A percentile compares a stretch with the other conserved stretches of the same genome.
Evolutionary conservation across 495 filamentous ascomycete genomes (phyloP).

Genomic region (Neurospora sp.): DNA sequence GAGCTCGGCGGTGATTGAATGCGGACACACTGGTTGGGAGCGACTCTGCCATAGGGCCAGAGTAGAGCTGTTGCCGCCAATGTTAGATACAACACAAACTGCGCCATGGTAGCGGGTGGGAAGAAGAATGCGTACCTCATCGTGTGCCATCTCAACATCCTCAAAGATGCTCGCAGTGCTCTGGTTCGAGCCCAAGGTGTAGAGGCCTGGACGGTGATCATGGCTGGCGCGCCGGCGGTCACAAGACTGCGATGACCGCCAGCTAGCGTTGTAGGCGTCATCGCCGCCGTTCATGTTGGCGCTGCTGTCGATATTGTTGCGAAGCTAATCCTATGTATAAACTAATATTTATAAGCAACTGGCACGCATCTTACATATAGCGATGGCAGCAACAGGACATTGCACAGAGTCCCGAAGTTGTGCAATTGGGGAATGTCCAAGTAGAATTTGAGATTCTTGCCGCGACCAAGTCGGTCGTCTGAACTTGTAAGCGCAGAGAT

Average conservation of each 20-base stretch:
- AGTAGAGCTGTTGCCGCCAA: slow-evolving; percentile 57
- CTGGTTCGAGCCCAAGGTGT: slow-evolving; percentile 60
- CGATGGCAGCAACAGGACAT: not conserved
- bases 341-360: not conserved
- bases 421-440: not conserved
- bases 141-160: slow-evolving; percentile 98
- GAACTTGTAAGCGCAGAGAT: not conserved
- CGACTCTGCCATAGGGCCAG: slow-evolving; percentile 89
- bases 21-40: slow-evolving; percentile 82
- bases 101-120: not conserved
- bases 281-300: slow-evolving; percentile 23
- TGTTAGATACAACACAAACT: slow-evolving; percentile 10
- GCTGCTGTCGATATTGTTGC: not conserved
- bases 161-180: slow-evolving; percentile 80
- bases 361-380: slow-evolving; percentile 4
- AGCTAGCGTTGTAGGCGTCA: slow-evolving; percentile 2
- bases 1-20: slow-evolving; percentile 70
- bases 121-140: slow-evolving; percentile 53
- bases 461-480: not conserved
- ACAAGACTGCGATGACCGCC: not conserved
- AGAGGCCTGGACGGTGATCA: slow-evolving; percentile 30
- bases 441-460: not conserved
- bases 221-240: not conserved
- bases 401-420: not conserved
- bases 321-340: not conserved